These are phyloP conservation scores for Tolypocladium pustulatum DNA, from an alignment of 2,329 filamentous ascomycete species.

Conservation along the genomic window DNA sequence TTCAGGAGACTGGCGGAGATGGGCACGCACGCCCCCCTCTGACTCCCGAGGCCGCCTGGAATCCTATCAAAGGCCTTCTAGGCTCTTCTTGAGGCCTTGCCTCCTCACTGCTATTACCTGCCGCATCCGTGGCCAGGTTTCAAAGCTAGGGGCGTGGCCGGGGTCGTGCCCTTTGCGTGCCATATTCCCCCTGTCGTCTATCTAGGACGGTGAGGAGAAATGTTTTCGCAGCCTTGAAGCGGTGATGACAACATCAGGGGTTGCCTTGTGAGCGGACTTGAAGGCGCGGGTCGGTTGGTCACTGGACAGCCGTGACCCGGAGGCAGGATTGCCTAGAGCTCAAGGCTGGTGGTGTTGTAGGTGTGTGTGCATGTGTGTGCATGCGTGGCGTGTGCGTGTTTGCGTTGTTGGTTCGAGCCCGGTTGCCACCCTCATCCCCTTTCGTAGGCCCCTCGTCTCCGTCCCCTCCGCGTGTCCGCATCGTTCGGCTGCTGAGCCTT, in stretches of 20 bases:
- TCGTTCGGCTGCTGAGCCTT: neutral
- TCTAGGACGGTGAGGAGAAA: neutral
- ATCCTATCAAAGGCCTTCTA: neutral
- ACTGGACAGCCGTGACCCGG: neutral
- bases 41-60: neutral
- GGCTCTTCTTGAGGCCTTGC: neutral
- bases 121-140: neutral
- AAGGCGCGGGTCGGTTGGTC: neutral
- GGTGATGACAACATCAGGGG: neutral
- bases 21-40: neutral
- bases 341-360: neutral
- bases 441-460: neutral
- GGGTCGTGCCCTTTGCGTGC: neutral
- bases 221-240: neutral
- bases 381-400: neutral
- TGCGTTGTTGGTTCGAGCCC: neutral
- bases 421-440: neutral
- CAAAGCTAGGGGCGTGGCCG: neutral
- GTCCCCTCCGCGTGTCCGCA: neutral
- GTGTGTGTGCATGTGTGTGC: neutral
- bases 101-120: neutral
- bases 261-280: neutral
- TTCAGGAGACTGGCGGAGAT: neutral
- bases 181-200: neutral
- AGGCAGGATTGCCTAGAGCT: neutral